Evolutionary conservation across 2,329 filamentous ascomycete genomes (phyloP).

Genomic region (Curvularia hawaiiensis): DNA sequence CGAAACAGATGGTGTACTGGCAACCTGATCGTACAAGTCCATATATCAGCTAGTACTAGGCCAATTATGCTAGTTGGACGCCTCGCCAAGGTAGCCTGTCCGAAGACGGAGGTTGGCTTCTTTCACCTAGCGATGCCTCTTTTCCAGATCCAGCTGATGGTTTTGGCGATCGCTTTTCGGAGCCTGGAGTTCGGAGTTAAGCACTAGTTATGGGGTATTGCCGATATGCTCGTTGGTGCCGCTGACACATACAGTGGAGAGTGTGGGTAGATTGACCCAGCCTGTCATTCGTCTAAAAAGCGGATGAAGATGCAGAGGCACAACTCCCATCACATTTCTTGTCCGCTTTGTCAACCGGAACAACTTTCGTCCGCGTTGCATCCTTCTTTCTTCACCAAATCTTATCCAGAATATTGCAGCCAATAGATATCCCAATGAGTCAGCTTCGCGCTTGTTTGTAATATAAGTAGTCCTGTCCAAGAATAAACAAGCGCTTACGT

Average conservation of each 20-base stretch:
- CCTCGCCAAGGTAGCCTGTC: background rate
- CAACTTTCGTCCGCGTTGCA: background rate
- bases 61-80: background rate
- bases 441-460: background rate
- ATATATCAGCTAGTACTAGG: background rate
- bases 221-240: background rate
- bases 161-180: background rate
- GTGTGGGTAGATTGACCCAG: background rate
- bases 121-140: too few relatives aligned
- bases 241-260: background rate
- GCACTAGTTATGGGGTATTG: slow-evolving; percentile 2
- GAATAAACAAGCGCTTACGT: background rate
- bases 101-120: background rate
- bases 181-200: slow-evolving; percentile 7
- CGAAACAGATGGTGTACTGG: background rate
- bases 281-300: background rate
- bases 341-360: background rate
- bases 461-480: background rate
- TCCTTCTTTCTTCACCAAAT: background rate
- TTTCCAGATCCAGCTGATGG: background rate
- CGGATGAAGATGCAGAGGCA: background rate
- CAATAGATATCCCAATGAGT: background rate
- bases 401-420: background rate
- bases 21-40: background rate
- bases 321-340: background rate